These are phyloP conservation scores for Massariosphaeria phaeospora DNA, from an alignment of 495 filamentous ascomycete genomes.

Conservation along the genomic window DNA sequence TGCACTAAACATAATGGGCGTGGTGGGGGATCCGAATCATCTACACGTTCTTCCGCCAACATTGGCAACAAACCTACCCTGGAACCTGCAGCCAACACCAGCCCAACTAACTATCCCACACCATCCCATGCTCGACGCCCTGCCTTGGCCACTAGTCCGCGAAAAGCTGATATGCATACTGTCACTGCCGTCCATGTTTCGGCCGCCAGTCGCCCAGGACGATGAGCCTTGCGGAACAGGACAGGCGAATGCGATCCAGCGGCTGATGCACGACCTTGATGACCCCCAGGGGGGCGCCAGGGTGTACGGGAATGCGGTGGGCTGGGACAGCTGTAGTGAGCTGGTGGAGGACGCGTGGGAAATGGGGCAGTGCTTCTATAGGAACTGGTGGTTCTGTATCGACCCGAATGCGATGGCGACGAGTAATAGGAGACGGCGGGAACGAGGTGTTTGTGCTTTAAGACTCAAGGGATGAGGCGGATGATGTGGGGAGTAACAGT, in stretches of 20 bases:
- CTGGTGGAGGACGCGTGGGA: conserved; percentile 45
- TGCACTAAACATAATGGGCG: conserved; percentile 8
- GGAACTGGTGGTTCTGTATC: conserved; percentile 52
- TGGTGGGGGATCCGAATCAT: conserved; percentile 18
- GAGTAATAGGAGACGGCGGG: conserved; percentile 42
- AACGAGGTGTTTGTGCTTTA: conserved; percentile 19
- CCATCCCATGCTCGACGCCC: conserved; percentile 48
- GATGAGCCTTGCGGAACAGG: conserved; percentile 18
- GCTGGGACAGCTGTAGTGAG: conserved; percentile 33
- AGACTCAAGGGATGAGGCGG: not conserved
- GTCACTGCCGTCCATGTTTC: conserved; percentile 39
- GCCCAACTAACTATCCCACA: conserved; percentile 43
- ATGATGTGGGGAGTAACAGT: too few species aligned
- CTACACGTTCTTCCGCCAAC: conserved; percentile 27
- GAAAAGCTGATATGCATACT: conserved; percentile 46
- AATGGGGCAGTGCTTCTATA: conserved; percentile 47
- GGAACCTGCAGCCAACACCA: conserved; percentile 25
- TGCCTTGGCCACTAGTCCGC: conserved; percentile 50
- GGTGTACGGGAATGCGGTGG: conserved; percentile 33
- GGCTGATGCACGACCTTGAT: conserved; percentile 48
- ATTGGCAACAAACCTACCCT: conserved; percentile 15
- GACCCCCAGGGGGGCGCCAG: conserved; percentile 45
- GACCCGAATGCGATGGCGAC: conserved; percentile 43
- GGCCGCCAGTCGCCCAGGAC: conserved; percentile 39
- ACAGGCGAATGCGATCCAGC: conserved; percentile 36